These are phyloP conservation scores for Candida dubliniensis DNA, from an alignment of 1,139 yeast species.

Conservation along the genomic window DNA sequence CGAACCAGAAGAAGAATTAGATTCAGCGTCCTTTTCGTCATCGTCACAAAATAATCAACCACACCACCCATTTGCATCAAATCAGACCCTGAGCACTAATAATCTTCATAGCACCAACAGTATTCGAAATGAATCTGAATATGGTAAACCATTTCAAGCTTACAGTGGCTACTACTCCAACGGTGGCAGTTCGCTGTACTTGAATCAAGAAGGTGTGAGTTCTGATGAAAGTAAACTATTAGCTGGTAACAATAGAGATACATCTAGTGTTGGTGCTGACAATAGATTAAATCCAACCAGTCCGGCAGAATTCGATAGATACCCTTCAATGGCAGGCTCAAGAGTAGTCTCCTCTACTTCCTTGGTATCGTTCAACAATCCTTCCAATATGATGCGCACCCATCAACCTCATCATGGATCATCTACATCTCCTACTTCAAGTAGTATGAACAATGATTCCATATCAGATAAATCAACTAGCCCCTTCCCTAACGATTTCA, in stretches of 20 bases:
- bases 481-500: constrained; percentile 33
- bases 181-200: constrained; percentile 44
- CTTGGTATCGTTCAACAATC: constrained; percentile 25
- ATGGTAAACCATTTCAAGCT: constrained; percentile 43
- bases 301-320: constrained; percentile 61
- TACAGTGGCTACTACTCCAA: constrained; percentile 46
- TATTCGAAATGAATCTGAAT: constrained; percentile 10
- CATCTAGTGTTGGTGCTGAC: constrained; percentile 17
- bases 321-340: constrained; percentile 53
- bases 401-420: constrained; percentile 1
- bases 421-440: constrained; percentile 15
- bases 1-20: constrained; percentile 12
- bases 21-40: constrained; percentile 24
- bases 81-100: constrained; percentile 5
- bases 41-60: constrained; percentile 23
- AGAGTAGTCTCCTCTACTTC: constrained; percentile 49
- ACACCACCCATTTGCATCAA: constrained; percentile 21
- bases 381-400: constrained; percentile 1
- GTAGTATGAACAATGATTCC: constrained; percentile 24
- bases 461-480: constrained; percentile 10
- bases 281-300: constrained; percentile 16
- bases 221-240: constrained; percentile 21
- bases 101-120: constrained; percentile 4
- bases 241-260: constrained; percentile 3
- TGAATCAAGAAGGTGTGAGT: constrained; percentile 28